These are phyloP conservation scores for Dendrobium chrysotoxum DNA, from an alignment of 106 monocot genomes.

Conservation along the genomic window DNA sequence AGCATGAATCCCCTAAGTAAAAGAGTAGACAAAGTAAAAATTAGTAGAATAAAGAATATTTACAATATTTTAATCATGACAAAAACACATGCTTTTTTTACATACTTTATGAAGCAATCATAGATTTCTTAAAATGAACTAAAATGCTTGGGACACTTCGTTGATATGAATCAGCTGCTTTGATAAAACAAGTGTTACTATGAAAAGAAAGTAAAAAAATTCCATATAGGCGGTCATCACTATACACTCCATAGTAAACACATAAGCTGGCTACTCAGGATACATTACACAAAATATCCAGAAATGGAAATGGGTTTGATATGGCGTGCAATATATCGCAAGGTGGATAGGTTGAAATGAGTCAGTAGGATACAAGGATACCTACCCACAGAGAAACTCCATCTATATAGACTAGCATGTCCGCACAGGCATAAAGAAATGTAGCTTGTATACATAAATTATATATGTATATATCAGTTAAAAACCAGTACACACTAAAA, in stretches of 20 bases:
- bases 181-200: background rate
- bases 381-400: background rate
- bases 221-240: background rate
- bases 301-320: background rate
- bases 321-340: background rate
- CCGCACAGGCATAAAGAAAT: background rate
- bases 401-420: background rate
- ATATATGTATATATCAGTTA: background rate
- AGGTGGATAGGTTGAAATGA: background rate
- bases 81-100: background rate
- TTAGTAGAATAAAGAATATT: background rate
- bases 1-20: conserved; percentile 9
- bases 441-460: background rate
- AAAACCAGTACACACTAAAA: background rate
- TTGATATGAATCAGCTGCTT: background rate
- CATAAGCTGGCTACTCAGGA: background rate
- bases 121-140: background rate
- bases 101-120: background rate
- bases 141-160: background rate
- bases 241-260: background rate
- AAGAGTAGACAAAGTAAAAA: background rate
- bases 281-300: background rate
- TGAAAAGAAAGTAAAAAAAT: background rate
- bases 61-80: background rate
- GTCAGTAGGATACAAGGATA: background rate